Percentiles rank a stretch among this genome's conserved stretches.
Conservation (phyloP, 805 yeast genomes). For the Candida ortonii region DNA sequence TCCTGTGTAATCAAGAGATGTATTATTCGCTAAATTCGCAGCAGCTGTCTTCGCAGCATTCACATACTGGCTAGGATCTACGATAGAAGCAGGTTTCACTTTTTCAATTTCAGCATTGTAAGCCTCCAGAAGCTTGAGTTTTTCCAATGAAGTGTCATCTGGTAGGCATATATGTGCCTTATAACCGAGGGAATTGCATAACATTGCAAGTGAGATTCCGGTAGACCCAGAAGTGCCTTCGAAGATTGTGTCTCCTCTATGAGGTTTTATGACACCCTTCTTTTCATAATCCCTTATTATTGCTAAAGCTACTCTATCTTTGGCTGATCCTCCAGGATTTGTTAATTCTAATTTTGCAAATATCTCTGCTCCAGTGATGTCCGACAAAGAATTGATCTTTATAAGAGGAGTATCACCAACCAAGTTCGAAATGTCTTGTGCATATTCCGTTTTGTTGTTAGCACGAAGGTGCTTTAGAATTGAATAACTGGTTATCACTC, state of each 20-base stretch:
- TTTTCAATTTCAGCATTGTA: conserved; percentile 82
- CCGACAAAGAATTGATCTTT: conserved; percentile 65
- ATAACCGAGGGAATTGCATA: conserved; percentile 88
- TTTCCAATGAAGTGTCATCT: conserved; percentile 87
- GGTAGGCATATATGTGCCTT: conserved; percentile 92
- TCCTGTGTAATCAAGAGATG: conserved; percentile 46
- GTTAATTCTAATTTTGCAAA: conserved; percentile 82
- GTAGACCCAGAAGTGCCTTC: conserved; percentile 98
- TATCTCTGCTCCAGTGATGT: conserved; percentile 73
- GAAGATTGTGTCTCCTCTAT: conserved; percentile 69
- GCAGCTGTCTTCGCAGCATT: conserved; percentile 79
- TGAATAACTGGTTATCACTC: neutral
- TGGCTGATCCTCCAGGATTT: conserved; percentile 95
- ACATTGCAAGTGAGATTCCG: conserved; percentile 87
- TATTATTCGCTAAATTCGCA: conserved; percentile 41
- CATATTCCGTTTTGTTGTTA: neutral
- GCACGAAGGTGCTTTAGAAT: neutral
- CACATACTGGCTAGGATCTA: conserved; percentile 89
- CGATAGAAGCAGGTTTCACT: conserved; percentile 93
- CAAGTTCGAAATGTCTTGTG: conserved; percentile 51
- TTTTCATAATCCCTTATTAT: conserved; percentile 69
- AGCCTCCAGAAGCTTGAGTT: conserved; percentile 63
- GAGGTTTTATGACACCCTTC: conserved; percentile 53
- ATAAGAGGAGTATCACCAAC: conserved; percentile 92
- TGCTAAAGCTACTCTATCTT: conserved; percentile 89